Evolutionary conservation across 2,329 filamentous ascomycete species (phyloP), one percentile per base, ranked within the genome.

Genomic region (Cryphonectria radicalis): DNA sequence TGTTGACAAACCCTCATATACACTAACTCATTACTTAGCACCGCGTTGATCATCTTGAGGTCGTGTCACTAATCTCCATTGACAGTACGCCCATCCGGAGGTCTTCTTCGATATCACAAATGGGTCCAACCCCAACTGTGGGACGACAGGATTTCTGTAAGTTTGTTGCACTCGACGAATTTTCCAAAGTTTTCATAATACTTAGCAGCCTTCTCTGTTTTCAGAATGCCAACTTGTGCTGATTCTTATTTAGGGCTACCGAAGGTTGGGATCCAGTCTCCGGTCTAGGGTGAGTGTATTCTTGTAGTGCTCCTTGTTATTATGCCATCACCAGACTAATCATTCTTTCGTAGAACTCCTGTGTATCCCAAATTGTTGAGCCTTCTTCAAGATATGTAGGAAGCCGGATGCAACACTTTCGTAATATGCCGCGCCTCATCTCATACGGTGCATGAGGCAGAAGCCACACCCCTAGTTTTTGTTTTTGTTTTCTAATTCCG

Each of bases 221-320:
- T 57, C 10, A 28, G 53, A 57, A 57, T 57, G 50, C 28, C n/a
- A 28, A 14, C n/a, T 57, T 17, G 4, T 25, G 22, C n/a, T 55
- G 4, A 55, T 25, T 17, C 5, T 28, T 13, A 28, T 57, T 10
- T 17, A 57, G 53, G 40, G 81, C 81, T 46, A 80, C 80, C 2
- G 79, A 80, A 28, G 81, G 82, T 1, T 82, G 81, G 81, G 81
- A 82, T 74, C 80, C 81, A 1, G 80, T 82, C 1, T 79, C 79
- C 4, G 81, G 81, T 17, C 76, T 82, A 57, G 81, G 77, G 75
- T 76, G 64, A 74, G 75, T 75, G 17, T n/a, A 2, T n/a, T n/a
- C 7, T n/a, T 50, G 8, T n/a, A 17, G 17, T n/a, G 10, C 6
- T 35, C 11, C 32, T 37, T 40, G 25, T 13, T n/a, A 35, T 10